These are phyloP conservation scores for Cyberlindnera japonica DNA, from an alignment of 805 yeast genomes.

Conservation along the genomic window DNA sequence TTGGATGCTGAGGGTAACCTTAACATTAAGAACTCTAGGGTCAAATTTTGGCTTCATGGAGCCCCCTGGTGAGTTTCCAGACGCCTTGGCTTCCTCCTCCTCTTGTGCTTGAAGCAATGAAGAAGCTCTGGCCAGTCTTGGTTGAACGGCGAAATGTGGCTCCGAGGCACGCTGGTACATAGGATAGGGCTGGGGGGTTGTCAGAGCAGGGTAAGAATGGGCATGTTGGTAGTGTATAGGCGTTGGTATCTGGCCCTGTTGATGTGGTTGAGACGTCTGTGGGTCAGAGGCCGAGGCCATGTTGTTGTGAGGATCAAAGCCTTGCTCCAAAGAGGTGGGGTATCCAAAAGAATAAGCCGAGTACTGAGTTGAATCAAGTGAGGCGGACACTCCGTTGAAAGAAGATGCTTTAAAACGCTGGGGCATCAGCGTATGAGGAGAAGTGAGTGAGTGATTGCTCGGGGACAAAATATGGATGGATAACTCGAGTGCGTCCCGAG, in stretches of 20 bases:
- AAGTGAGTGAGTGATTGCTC: too few species aligned
- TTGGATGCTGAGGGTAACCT: constrained; percentile 16
- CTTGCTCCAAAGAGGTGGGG: too few species aligned
- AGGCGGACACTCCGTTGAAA: too few species aligned
- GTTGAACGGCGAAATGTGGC: constrained; percentile 11
- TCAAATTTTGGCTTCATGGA: constrained; percentile 1
- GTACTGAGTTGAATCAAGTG: too few species aligned
- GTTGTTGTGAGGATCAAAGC: too few species aligned
- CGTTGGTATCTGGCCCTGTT: background rate
- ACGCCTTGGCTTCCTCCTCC: constrained; percentile 1
- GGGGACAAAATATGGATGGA: too few species aligned
- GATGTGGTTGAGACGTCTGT: background rate
- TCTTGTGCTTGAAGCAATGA: constrained; percentile 1
- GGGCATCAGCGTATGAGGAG: constrained; percentile 5
- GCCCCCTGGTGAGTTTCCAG: background rate
- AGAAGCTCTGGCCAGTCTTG: constrained; percentile 18
- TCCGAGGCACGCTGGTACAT: constrained; percentile 10
- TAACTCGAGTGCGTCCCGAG: too few species aligned
- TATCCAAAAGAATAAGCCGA: too few species aligned
- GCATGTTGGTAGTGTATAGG: background rate
- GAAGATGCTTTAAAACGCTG: constrained; percentile 13
- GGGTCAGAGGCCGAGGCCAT: background rate
- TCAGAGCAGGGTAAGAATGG: background rate
- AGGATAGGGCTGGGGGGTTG: background rate
- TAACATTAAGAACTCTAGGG: constrained; percentile 10